These are phyloP conservation scores for Trifolium dubium DNA, from an alignment of 306 rosid species.

Conservation along the genomic window DNA sequence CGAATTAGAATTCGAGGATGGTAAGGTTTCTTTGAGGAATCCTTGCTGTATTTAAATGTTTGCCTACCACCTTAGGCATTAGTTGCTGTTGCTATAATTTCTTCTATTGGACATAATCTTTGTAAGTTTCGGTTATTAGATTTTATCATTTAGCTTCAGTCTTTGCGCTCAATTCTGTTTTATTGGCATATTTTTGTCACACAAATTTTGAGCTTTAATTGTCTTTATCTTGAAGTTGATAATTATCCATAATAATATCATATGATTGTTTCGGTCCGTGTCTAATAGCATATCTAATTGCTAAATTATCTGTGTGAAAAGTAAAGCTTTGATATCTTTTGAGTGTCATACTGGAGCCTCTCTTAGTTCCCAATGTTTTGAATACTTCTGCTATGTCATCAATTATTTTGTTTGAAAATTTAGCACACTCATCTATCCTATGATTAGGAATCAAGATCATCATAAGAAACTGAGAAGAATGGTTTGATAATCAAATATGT, in stretches of 20 bases:
- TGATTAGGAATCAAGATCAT: background rate
- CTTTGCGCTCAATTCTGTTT: slow-evolving; percentile 34
- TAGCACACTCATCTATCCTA: background rate
- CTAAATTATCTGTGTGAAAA: slow-evolving; percentile 8
- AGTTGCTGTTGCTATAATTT: slow-evolving; percentile 37
- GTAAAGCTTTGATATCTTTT: slow-evolving; percentile 1
- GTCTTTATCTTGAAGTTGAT: slow-evolving; percentile 30
- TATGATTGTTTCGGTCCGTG: slow-evolving; percentile 2
- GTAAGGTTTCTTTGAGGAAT: slow-evolving; percentile 49
- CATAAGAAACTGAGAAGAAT: slow-evolving; percentile 8
- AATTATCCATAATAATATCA: slow-evolving; percentile 40
- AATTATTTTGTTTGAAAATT: slow-evolving; percentile 24
- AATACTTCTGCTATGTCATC: slow-evolving; percentile 19
- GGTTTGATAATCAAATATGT: slow-evolving; percentile 19
- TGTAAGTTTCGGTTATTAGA: slow-evolving; percentile 34
- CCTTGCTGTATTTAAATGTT: slow-evolving; percentile 36
- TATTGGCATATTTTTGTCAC: slow-evolving; percentile 29
- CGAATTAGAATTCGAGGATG: slow-evolving; percentile 48
- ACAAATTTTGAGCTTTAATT: slow-evolving; percentile 15
- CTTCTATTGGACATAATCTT: slow-evolving; percentile 41
- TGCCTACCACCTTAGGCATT: slow-evolving; percentile 29
- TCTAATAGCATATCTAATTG: slow-evolving; percentile 9
- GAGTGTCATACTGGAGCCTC: slow-evolving; percentile 5
- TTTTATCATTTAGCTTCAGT: slow-evolving; percentile 31
- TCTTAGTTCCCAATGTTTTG: background rate